phyloP scores from a whole-genome alignment of 2,329 filamentous ascomycete species.

The Fusarium cicatricum region DNA sequence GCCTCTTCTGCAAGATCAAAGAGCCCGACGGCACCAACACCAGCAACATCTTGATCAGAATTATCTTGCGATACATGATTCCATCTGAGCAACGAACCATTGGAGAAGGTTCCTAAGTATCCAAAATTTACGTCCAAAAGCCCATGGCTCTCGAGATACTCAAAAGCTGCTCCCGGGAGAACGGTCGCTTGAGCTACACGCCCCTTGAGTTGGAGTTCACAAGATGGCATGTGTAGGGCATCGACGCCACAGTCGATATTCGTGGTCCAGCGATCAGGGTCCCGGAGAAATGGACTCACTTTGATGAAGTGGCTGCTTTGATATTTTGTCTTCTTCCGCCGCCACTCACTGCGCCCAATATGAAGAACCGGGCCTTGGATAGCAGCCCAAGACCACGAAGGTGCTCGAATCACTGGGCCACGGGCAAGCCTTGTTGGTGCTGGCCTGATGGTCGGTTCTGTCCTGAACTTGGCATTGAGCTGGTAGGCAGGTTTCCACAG shows the following conservation, averaged over 20 bases:
- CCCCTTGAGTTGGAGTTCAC: slow-evolving; percentile 11
- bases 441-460: slow-evolving; percentile 8
- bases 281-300: not conserved
- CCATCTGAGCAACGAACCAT: not conserved
- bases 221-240: slow-evolving; percentile 13
- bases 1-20: slow-evolving; percentile 11
- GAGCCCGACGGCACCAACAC: not conserved
- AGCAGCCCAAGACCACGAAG: slow-evolving; percentile 25
- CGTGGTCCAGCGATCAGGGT: not conserved
- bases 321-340: not conserved
- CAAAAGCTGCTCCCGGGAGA: not conserved
- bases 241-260: not conserved
- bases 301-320: not conserved
- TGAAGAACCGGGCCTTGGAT: slow-evolving; percentile 4
- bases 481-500: slow-evolving; percentile 11
- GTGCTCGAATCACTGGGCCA: slow-evolving; percentile 4
- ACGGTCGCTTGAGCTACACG: not conserved
- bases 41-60: not conserved
- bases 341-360: not conserved
- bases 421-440: not conserved
- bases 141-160: not conserved
- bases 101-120: too few species aligned
- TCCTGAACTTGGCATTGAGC: not conserved
- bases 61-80: not conserved
- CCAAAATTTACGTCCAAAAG: too few species aligned